A percentile compares a stretch with the other conserved stretches of the same genome.
Conservation (phyloP, 148 eudicot species). For the Agrostemma githago region DNA sequence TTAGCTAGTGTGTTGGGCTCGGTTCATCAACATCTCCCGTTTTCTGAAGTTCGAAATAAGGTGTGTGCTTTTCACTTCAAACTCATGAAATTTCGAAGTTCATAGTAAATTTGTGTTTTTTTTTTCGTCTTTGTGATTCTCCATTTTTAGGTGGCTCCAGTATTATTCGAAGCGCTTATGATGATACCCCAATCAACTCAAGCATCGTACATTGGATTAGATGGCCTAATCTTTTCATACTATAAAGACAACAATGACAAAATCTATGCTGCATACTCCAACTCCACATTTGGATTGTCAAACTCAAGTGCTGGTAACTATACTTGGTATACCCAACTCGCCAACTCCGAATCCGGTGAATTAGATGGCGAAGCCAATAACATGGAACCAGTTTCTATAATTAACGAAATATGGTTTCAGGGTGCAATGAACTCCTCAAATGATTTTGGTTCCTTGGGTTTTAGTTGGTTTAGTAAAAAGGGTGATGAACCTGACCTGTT, state of each 20-base stretch:
- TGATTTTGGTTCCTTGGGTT: slow-evolving; percentile 37
- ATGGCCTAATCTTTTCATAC: slow-evolving; percentile 64
- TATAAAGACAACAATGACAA: slow-evolving; percentile 25
- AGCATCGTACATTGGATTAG: slow-evolving; percentile 44
- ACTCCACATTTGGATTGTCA: slow-evolving; percentile 29
- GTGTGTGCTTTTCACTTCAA: slow-evolving; percentile 16
- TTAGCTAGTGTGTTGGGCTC: slow-evolving; percentile 38
- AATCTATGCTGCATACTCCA: slow-evolving; percentile 47
- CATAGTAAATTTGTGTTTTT: background rate
- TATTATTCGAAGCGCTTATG: slow-evolving; percentile 46
- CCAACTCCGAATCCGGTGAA: slow-evolving; percentile 35
- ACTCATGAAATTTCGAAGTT: background rate
- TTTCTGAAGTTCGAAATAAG: slow-evolving; percentile 26
- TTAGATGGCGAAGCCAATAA: slow-evolving; percentile 37
- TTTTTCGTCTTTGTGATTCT: background rate
- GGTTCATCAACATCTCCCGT: slow-evolving; percentile 21
- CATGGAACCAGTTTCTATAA: slow-evolving; percentile 11
- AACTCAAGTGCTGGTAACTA: slow-evolving; percentile 12
- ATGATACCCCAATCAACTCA: slow-evolving; percentile 49
- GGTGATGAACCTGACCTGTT: slow-evolving; percentile 17
- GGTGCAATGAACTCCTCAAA: slow-evolving; percentile 33
- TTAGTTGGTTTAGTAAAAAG: slow-evolving; percentile 27
- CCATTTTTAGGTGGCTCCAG: slow-evolving; percentile 48
- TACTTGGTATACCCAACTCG: slow-evolving; percentile 46
- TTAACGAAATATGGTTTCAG: slow-evolving; percentile 34